phyloP scores from a whole-genome alignment of 768 basidiomycete genomes.

The Mrakia frigida region DNA sequence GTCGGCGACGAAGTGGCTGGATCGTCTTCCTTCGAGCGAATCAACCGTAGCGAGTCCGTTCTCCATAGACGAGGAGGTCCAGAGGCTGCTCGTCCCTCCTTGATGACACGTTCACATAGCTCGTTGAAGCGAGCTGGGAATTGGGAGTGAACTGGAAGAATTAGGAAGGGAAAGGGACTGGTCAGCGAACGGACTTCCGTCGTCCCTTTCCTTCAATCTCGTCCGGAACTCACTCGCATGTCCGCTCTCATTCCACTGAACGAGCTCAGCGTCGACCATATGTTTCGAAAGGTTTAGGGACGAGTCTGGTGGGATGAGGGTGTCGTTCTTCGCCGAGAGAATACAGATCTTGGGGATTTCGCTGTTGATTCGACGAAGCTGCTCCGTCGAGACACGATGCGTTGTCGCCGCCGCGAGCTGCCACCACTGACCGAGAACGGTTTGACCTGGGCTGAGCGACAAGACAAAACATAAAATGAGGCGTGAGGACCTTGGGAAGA shows the following conservation, averaged over 20 bases:
- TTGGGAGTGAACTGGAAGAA: conserved; percentile 16
- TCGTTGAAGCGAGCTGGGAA: conserved; percentile 18
- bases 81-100: conserved; percentile 4
- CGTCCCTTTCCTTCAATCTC: neutral
- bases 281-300: conserved; percentile 25
- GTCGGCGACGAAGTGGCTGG: neutral
- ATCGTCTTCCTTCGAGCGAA: neutral
- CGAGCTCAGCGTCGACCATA: conserved; percentile 26
- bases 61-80: neutral
- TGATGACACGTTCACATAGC: neutral
- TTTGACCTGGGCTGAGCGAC: conserved; percentile 23
- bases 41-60: conserved; percentile 9
- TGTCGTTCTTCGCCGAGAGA: conserved; percentile 13
- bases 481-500: no score
- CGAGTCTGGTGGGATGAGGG: conserved; percentile 21
- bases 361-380: conserved; percentile 3
- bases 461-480: no score
- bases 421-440: conserved; percentile 20
- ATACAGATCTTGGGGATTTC: conserved; percentile 22
- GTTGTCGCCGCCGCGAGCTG: conserved; percentile 27
- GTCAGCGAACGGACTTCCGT: no score
- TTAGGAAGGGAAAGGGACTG: neutral
- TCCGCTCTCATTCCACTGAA: conserved; percentile 22
- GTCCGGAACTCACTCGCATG: conserved; percentile 14
- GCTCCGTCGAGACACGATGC: conserved; percentile 13